Evolutionary conservation across 1,284 basidiomycete genomes (phyloP), one percentile per base, ranked within the genome.

Genomic region (Ustilago crameri): DNA sequence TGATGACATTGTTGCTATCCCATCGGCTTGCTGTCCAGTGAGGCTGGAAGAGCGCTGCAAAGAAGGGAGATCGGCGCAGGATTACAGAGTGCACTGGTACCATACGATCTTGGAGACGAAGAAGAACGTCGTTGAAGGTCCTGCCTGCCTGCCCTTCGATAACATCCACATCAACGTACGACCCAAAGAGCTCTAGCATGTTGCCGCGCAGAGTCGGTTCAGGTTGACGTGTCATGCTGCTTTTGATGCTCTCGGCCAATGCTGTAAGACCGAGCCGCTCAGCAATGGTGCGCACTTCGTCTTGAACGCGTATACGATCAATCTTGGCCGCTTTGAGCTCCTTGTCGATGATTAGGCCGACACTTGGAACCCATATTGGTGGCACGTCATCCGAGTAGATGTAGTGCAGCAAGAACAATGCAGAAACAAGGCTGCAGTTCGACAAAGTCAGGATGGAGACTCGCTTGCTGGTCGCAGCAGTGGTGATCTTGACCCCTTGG

Each of bases 361-460:
- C 86, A 12, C 93, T 89, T 12, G 87, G 86, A 78, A 97, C 94
- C 93, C 93, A 96, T 7, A 95, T 81, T 0, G 93, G 89, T 8
- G 92, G 86, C 0, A 95, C 83, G 26, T 90, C 88, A 82, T 98
- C 95, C 2, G 91, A 88, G 84, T 98, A 98, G 12, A 98, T 82
- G 80, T 95, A 98, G 46, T 90, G 88, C 17, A 96, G 82, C 7
- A 98, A 85, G 23, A 97, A 87, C 9, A 97, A 87, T 5, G 91
- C 85, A 0, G 93, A 86, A 3, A 93, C 84, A 0, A 90, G 86
- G 43, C 88, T 87, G 69, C 88, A 88, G 3, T 26, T 89, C 76
- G 51, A 82, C 75, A 52, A 81, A 46, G 42, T 42, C 26, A 73
- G 67, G 59, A 73, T 57, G 22, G 59, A 69, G 45, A 62, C 40